Percentiles rank a stretch among this genome's conserved stretches.
phyloP scores from a whole-genome alignment of 2,329 filamentous ascomycete genomes.

The Hypoxylon sp. region DNA sequence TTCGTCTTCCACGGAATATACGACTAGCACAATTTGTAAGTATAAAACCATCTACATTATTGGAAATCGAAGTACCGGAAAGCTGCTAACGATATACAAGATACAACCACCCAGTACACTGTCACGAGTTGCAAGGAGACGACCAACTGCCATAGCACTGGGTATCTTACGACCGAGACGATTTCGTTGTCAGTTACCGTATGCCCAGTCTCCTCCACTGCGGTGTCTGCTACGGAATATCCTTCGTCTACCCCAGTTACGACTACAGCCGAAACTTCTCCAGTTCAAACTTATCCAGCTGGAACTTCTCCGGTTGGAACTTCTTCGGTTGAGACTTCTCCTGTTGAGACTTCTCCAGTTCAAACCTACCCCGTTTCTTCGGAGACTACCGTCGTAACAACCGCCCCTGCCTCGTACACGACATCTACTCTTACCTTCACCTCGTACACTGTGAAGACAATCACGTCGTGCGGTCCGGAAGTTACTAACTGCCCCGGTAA shows the following conservation, averaged over 20 bases:
- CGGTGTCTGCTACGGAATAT: background rate
- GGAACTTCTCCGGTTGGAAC: background rate
- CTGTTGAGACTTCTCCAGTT: background rate
- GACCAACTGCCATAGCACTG: no score
- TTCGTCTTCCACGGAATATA: constrained; percentile 14
- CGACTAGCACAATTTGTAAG: constrained; percentile 31
- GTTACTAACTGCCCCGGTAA: constrained; percentile 25
- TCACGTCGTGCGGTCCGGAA: constrained; percentile 35
- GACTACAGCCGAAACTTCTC: background rate
- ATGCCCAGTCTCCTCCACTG: background rate
- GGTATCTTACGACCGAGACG: no score
- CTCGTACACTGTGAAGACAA: constrained; percentile 2
- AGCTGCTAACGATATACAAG: no score
- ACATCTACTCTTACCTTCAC: constrained; percentile 17
- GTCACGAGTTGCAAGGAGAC: no score
- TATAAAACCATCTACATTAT: no score
- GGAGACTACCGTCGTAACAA: background rate
- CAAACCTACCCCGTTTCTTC: background rate
- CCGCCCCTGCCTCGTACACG: constrained; percentile 19
- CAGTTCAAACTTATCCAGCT: background rate
- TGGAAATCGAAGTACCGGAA: no score
- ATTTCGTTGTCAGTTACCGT: constrained; percentile 4
- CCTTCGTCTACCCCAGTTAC: no score
- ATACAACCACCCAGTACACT: background rate
- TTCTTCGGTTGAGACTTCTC: no score